These are phyloP conservation scores for Fagopyrum homotropicum DNA, from an alignment of 148 eudicot genomes.

Conservation along the genomic window DNA sequence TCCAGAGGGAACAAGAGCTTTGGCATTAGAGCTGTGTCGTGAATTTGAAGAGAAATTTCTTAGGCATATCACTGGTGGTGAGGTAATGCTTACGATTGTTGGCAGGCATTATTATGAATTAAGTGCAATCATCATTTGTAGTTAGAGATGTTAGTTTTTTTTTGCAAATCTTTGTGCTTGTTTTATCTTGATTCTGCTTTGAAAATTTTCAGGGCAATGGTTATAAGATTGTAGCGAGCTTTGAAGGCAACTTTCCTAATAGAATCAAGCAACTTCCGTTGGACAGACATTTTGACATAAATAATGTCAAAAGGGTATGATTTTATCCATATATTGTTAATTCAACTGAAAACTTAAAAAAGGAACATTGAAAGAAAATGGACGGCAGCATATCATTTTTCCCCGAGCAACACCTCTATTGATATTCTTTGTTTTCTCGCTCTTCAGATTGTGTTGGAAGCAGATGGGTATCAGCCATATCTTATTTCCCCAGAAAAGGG, in stretches of 20 bases:
- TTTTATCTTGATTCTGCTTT: background rate
- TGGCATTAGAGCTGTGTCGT: constrained; percentile 97
- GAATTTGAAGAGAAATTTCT: constrained; percentile 97
- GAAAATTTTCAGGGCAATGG: constrained; percentile 71
- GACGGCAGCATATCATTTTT: background rate
- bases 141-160: background rate
- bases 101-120: background rate
- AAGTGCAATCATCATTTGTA: too few relatives aligned
- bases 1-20: constrained; percentile 90
- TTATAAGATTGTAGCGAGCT: constrained; percentile 91
- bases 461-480: constrained; percentile 99
- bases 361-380: background rate
- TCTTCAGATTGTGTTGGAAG: constrained; percentile 88
- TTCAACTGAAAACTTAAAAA: background rate
- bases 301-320: constrained; percentile 89
- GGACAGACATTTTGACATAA: constrained; percentile 92
- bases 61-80: constrained; percentile 86
- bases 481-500: constrained; percentile 99
- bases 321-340: background rate
- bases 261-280: constrained; percentile 95
- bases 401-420: background rate
- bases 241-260: constrained; percentile 94
- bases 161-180: background rate
- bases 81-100: constrained; percentile 38
- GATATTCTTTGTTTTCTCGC: background rate